Evolutionary conservation across 2,329 filamentous ascomycete species (phyloP), one percentile per base, ranked within the genome.

Genomic region (Zymoseptoria crescenta): DNA sequence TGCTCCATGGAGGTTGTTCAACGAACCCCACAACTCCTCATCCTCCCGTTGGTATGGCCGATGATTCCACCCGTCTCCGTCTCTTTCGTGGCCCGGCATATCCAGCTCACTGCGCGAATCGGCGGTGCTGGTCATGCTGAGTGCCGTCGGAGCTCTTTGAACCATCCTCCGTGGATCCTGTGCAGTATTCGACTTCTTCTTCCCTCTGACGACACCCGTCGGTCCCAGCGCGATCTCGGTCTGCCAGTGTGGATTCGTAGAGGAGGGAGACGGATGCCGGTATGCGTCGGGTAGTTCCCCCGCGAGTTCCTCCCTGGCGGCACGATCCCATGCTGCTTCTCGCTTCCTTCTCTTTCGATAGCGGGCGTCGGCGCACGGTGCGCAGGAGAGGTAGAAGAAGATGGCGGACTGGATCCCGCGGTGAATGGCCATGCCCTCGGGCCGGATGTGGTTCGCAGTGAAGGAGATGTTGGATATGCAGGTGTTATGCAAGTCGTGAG

Each of bases 201-300:
- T 74, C 73, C 60, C 81, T 75, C 72, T 86, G 65, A 59, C 69
- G 59, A 55, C 41, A 81, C 78, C 75, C 10, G 58, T 59, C 29
- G 92, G 92, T 0, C 92, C 92, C 75, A 92, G 81, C 62, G 80
- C 80, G 65, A 96, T 95, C 74, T 96, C 92, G 70, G 94, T 88
- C 30, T 82, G 79, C 92, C 92, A 96, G 75, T 89, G 90, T 10
- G 87, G 87, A 69, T 96, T 96, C 28, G 91, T 96, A 69, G 86
- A 87, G 68, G 91, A 94, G 0, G 91, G 89, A 51, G 85, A 84
- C 88, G 91, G 70, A 68, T 96, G 91, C 55, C 85, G 81, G 73
- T 96, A 94, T 9, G 85, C 74, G 56, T 66, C 63, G 0, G 89
- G 89, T 71, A 91, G 84, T 64, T 91, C 84, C 57, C 81, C 81